A percentile compares a stretch with the other conserved stretches of the same genome.
These are phyloP conservation scores for Fragaria iinumae DNA, from an alignment of 306 rosid genomes.

Conservation along the genomic window DNA sequence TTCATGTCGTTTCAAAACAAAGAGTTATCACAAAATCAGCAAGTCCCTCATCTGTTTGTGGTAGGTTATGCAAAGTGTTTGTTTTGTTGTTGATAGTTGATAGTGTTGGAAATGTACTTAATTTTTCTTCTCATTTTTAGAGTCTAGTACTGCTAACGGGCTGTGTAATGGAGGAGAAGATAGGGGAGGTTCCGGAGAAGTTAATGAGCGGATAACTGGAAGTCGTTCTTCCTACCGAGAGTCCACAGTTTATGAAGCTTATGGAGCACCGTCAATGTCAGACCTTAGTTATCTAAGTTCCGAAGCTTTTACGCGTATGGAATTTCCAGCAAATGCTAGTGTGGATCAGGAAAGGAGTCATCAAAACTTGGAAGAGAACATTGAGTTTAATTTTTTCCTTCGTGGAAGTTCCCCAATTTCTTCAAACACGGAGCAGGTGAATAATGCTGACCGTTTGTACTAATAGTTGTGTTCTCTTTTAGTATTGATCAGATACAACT, in stretches of 20 bases:
- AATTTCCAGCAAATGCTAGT: slow-evolving; percentile 26
- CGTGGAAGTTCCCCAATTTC: slow-evolving; percentile 43
- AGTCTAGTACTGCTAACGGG: slow-evolving; percentile 28
- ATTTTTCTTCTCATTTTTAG: slow-evolving; percentile 37
- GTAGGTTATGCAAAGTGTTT: slow-evolving; percentile 43
- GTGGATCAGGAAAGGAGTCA: slow-evolving; percentile 37
- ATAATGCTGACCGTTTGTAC: neutral
- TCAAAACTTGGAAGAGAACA: slow-evolving; percentile 32
- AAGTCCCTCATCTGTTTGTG: slow-evolving; percentile 38
- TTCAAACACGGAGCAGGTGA: slow-evolving; percentile 56
- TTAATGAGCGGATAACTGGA: slow-evolving; percentile 38
- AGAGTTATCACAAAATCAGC: slow-evolving; percentile 54
- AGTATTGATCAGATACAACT: neutral
- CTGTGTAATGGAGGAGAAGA: slow-evolving; percentile 36
- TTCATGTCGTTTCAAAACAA: slow-evolving; percentile 56
- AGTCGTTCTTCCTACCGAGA: slow-evolving; percentile 31
- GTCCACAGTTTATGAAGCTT: slow-evolving; percentile 29
- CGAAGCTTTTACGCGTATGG: slow-evolving; percentile 34
- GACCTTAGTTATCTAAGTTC: slow-evolving; percentile 44
- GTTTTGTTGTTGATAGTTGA: slow-evolving; percentile 13
- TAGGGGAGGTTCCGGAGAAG: slow-evolving; percentile 22
- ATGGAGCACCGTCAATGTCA: slow-evolving; percentile 46
- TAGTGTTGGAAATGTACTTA: neutral
- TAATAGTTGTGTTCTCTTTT: neutral
- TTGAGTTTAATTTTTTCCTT: slow-evolving; percentile 34